phyloP scores from a whole-genome alignment of 2,329 filamentous ascomycete genomes.

The Alternaria sp. region DNA sequence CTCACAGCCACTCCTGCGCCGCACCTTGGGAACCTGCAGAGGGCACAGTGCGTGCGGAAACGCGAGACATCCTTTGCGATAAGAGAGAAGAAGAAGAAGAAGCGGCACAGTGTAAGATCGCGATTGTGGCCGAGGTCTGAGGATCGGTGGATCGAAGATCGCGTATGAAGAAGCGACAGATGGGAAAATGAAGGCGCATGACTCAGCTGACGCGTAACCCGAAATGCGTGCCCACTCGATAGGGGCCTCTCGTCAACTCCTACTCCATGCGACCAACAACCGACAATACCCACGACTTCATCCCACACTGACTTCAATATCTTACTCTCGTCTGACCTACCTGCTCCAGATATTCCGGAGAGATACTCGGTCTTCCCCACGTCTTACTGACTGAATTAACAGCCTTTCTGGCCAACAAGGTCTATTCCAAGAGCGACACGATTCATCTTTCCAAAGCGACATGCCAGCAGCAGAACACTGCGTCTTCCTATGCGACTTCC shows the following conservation, averaged over 20 bases:
- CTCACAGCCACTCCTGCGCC: constrained; percentile 12
- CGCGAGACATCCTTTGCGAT: neutral
- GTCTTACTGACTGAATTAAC: neutral
- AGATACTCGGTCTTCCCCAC: neutral
- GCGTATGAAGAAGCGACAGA: neutral
- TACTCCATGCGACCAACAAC: neutral
- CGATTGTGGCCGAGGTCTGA: neutral
- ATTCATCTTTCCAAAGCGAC: neutral
- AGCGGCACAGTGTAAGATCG: neutral
- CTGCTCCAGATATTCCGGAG: neutral
- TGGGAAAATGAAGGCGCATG: constrained; percentile 1
- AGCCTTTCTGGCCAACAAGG: neutral
- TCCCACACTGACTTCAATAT: neutral
- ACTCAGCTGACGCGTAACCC: constrained; percentile 8
- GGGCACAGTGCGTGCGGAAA: neutral
- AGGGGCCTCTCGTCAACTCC: neutral
- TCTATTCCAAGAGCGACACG: neutral
- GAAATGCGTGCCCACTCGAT: neutral
- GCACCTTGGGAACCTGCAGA: neutral
- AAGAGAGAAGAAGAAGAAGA: neutral
- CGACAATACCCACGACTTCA: neutral
- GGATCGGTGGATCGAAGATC: neutral
- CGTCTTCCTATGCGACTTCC: neutral
- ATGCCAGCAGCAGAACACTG: neutral
- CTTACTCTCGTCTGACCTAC: neutral